These are phyloP conservation scores for Mycena belliarum DNA, from an alignment of 768 basidiomycete species.

Conservation along the genomic window DNA sequence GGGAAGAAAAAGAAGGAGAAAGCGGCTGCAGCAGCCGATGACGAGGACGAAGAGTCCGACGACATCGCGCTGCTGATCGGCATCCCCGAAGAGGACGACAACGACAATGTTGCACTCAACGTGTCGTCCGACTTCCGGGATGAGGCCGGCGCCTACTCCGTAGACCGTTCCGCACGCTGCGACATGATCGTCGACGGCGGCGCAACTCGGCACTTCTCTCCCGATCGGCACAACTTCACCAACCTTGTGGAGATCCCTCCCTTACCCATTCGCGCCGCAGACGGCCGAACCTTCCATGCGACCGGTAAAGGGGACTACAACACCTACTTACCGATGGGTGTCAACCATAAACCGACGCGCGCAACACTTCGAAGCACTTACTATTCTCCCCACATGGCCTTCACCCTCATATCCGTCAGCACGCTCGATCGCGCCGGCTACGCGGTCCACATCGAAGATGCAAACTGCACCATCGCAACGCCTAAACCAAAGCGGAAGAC, in stretches of 20 bases:
- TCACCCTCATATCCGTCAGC: background rate
- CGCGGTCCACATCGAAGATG: conserved; percentile 15
- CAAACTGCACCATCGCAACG: conserved; percentile 6
- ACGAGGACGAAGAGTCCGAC: conserved; percentile 12
- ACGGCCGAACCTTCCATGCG: conserved; percentile 29
- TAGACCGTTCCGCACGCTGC: background rate
- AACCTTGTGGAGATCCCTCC: conserved; percentile 24
- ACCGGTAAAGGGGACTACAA: conserved; percentile 30
- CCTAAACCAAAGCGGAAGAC: no score
- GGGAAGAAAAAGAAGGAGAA: conserved; percentile 15
- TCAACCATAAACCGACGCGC: conserved; percentile 19
- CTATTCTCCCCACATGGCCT: conserved; percentile 30
- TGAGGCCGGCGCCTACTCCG: no score
- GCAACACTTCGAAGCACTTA: conserved; percentile 26
- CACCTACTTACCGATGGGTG: conserved; percentile 27
- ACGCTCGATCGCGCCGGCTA: conserved; percentile 10
- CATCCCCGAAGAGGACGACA: background rate
- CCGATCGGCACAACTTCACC: conserved; percentile 27
- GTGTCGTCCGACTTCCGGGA: background rate
- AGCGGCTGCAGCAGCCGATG: conserved; percentile 9
- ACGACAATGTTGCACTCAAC: background rate
- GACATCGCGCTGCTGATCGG: background rate
- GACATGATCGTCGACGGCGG: conserved; percentile 33
- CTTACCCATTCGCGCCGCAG: conserved; percentile 28
- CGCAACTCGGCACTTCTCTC: conserved; percentile 35